Percentiles rank a stretch among this genome's conserved stretches.
phyloP scores from a whole-genome alignment of 306 rosid species.

The Malus fusca region DNA sequence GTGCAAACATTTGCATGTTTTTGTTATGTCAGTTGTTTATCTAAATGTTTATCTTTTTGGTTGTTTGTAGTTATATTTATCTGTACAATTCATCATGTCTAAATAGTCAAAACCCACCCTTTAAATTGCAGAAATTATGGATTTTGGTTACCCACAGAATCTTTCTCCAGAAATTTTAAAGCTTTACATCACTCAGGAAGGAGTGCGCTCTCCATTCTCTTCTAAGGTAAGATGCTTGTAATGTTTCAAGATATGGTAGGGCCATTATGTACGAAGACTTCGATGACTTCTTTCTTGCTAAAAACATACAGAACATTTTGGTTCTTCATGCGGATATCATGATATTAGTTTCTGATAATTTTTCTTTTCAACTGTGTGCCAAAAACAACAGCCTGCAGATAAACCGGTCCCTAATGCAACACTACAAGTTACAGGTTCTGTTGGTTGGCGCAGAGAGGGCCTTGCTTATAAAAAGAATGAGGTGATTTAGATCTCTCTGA shows the following conservation, averaged over 20 bases:
- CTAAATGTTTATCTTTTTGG: neutral
- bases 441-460: constrained; percentile 97
- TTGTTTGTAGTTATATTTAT: neutral
- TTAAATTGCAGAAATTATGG: constrained; percentile 83
- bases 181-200: constrained; percentile 96
- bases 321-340: neutral
- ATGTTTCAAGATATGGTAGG: neutral
- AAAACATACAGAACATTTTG: neutral
- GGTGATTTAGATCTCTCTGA: constrained; percentile 26
- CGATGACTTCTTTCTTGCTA: neutral
- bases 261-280: neutral
- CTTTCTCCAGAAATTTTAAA: constrained; percentile 95
- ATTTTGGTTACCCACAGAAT: constrained; percentile 97
- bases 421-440: constrained; percentile 93
- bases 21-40: neutral
- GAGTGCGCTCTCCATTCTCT: constrained; percentile 96
- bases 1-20: neutral
- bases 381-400: constrained; percentile 42
- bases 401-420: constrained; percentile 88
- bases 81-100: constrained; percentile 1
- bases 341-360: neutral
- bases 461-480: constrained; percentile 84
- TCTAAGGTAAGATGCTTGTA: constrained; percentile 63
- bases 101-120: constrained; percentile 9
- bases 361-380: neutral